A percentile compares a stretch with the other conserved stretches of the same genome.
These are phyloP conservation scores for Backusella mclennaniae DNA, from an alignment of 192 early-diverging fungal species.

Conservation along the genomic window DNA sequence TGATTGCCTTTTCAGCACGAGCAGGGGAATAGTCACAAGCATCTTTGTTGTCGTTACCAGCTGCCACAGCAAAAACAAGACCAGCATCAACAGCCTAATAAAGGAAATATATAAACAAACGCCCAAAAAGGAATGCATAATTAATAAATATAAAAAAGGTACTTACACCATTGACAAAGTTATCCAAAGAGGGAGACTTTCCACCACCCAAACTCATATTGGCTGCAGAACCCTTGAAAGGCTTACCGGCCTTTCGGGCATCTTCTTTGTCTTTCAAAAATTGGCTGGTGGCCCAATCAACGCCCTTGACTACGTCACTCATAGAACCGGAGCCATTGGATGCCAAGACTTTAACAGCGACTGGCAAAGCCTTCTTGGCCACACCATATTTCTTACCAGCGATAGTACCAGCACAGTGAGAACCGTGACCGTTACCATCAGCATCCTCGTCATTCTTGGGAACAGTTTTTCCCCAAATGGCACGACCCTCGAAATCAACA, in stretches of 20 bases:
- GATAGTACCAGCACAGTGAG: conserved; percentile 90
- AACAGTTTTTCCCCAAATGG: conserved; percentile 78
- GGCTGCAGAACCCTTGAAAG: conserved; percentile 80
- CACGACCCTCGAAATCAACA: conserved; percentile 90
- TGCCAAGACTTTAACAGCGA: conserved; percentile 92
- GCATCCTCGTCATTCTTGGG: conserved; percentile 59
- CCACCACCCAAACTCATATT: conserved; percentile 96
- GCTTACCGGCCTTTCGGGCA: conserved; percentile 52
- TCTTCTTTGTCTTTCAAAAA: conserved; percentile 47
- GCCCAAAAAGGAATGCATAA: background rate
- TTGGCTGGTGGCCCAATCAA: conserved; percentile 67
- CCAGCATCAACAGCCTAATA: conserved; percentile 59
- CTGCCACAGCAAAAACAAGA: conserved; percentile 86
- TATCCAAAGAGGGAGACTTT: conserved; percentile 73
- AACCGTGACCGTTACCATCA: conserved; percentile 81
- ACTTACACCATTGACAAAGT: conserved; percentile 66
- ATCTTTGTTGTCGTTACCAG: conserved; percentile 85
- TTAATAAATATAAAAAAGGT: background rate
- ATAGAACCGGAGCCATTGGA: conserved; percentile 88
- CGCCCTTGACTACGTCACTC: conserved; percentile 77
- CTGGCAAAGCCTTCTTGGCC: conserved; percentile 79
- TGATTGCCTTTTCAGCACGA: conserved; percentile 73
- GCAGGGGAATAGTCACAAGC: conserved; percentile 91
- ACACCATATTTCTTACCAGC: conserved; percentile 84
- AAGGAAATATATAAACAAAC: conserved; percentile 3